Conservation (phyloP, 1,139 yeast genomes). For the Geotrichum bryndzae region DNA sequence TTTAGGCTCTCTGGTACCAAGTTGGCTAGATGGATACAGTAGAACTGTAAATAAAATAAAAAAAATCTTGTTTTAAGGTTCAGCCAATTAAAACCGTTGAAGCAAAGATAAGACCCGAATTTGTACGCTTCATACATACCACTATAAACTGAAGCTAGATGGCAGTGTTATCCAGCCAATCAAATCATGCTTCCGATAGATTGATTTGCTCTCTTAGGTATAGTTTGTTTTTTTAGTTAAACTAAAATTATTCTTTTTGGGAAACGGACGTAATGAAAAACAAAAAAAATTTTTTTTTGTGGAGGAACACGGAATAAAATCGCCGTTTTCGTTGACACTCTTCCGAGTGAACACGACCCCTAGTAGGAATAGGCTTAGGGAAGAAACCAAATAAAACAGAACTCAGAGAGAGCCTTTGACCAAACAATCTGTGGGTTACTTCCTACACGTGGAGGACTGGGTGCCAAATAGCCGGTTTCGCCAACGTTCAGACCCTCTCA, state of each 20-base stretch:
- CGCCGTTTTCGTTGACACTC: neutral
- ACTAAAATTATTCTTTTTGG: neutral
- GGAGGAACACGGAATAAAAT: constrained; percentile 1
- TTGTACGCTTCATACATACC: neutral
- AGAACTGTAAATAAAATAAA: neutral
- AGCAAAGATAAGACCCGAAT: neutral
- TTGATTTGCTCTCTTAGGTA: neutral
- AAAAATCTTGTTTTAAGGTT: neutral
- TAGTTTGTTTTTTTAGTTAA: neutral
- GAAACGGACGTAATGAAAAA: neutral
- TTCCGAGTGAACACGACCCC: neutral
- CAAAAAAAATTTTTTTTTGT: neutral
- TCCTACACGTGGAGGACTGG: too few relatives aligned
- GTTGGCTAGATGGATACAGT: neutral
- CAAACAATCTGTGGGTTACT: too few relatives aligned
- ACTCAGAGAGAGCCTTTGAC: too few relatives aligned
- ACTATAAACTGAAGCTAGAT: neutral
- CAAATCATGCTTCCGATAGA: neutral
- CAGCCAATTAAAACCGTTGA: neutral
- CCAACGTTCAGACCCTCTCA: too few relatives aligned
- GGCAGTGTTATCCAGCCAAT: constrained; percentile 7
- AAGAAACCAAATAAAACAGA: too few relatives aligned
- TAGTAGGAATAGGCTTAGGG: neutral
- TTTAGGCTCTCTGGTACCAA: neutral
- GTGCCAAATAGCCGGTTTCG: too few relatives aligned